Percentiles rank a stretch among this genome's conserved stretches.
These are phyloP conservation scores for Suhomyces guaymorum DNA, from an alignment of 1,139 yeast species.

Conservation along the genomic window DNA sequence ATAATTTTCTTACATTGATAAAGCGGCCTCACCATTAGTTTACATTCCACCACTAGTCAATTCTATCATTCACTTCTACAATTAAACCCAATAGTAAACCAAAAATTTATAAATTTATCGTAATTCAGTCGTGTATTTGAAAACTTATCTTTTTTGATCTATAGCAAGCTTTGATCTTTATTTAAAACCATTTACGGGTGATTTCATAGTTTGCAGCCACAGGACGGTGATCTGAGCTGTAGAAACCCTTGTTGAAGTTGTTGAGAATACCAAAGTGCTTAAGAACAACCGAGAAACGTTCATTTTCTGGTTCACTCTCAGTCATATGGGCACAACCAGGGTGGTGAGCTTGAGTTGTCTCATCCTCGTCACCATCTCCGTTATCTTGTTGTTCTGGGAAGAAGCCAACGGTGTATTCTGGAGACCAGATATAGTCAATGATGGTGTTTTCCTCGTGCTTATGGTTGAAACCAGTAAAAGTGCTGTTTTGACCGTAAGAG, in stretches of 20 bases:
- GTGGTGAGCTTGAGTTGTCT: neutral
- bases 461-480: conserved; percentile 23
- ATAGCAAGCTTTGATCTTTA: too few species aligned
- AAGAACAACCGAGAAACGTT: conserved; percentile 14
- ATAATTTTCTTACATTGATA: too few species aligned
- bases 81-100: too few species aligned
- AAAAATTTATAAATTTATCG: too few species aligned
- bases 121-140: too few species aligned
- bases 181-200: conserved; percentile 8
- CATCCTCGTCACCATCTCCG: neutral
- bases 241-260: conserved; percentile 18
- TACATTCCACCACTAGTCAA: too few species aligned
- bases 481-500: conserved; percentile 20
- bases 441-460: conserved; percentile 18
- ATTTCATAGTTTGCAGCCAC: conserved; percentile 24
- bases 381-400: conserved; percentile 1
- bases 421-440: conserved; percentile 28
- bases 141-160: too few species aligned
- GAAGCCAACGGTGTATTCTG: conserved; percentile 12
- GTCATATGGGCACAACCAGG: neutral
- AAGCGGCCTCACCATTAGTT: too few species aligned
- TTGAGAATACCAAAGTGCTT: conserved; percentile 21
- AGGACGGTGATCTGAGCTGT: conserved; percentile 28
- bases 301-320: neutral
- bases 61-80: too few species aligned